Evolutionary conservation across 768 basidiomycete species (phyloP).

Genomic region (Tricholoma sp.): DNA sequence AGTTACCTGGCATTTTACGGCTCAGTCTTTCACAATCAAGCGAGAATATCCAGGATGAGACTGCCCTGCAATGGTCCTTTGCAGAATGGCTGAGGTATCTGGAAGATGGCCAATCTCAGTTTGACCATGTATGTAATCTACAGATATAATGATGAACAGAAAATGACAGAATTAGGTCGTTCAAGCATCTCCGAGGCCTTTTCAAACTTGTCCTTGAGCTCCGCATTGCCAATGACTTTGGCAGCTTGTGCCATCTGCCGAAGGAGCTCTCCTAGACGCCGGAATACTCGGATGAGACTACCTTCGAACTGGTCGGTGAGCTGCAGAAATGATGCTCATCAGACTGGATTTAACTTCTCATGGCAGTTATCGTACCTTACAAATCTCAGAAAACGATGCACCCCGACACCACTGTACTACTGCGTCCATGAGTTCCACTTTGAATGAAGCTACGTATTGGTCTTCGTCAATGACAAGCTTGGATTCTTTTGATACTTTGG

Average conservation of each 20-base stretch:
- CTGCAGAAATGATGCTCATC: conserved; percentile 35
- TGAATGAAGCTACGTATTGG: conserved; percentile 95
- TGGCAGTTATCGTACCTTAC: conserved; percentile 59
- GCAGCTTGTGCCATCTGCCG: conserved; percentile 96
- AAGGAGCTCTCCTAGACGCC: conserved; percentile 88
- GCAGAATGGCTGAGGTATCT: too few species aligned
- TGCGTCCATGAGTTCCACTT: conserved; percentile 97
- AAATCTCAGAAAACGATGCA: conserved; percentile 91
- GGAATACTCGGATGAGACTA: conserved; percentile 92
- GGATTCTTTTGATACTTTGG: conserved; percentile 93
- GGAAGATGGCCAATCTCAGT: not conserved
- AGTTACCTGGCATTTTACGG: too few species aligned
- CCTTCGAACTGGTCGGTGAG: conserved; percentile 97
- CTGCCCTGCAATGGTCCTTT: too few species aligned
- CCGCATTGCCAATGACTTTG: conserved; percentile 93
- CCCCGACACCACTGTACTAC: conserved; percentile 99
- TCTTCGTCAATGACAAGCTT: conserved; percentile 88
- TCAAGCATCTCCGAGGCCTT: conserved; percentile 91
- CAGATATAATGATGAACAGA: conserved; percentile 82
- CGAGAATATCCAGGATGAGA: not conserved
- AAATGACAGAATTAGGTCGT: conserved; percentile 90
- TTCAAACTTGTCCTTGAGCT: conserved; percentile 91
- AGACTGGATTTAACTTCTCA: not conserved
- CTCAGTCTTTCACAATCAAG: too few species aligned
- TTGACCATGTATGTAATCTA: conserved; percentile 21